phyloP scores from a whole-genome alignment of 169 alveolate genomes.

The Eimeria maxima region DNA sequence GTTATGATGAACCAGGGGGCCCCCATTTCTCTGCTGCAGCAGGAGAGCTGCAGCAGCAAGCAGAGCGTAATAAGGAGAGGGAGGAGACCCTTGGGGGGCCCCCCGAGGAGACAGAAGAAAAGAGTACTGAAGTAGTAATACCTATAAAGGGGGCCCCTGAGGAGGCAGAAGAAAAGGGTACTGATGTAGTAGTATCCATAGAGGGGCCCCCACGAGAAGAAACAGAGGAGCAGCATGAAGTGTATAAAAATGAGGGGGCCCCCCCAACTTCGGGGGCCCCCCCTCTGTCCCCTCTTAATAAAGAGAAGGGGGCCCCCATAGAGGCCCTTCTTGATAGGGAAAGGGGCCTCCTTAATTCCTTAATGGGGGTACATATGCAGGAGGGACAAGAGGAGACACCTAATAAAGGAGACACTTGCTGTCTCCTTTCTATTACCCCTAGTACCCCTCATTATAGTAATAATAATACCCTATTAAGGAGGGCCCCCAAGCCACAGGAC shows the following conservation, averaged over 20 bases:
- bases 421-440: not conserved
- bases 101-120: not conserved
- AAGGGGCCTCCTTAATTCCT: not conserved
- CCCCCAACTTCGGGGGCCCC: not conserved
- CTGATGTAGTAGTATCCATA: not conserved
- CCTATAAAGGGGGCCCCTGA: not conserved
- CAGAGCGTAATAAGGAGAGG: no score
- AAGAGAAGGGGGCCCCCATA: not conserved
- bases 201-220: not conserved
- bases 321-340: conserved; percentile 8
- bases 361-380: not conserved
- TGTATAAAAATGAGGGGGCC: not conserved
- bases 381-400: conserved; percentile 38
- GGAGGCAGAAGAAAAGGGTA: not conserved
- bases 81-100: not conserved
- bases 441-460: not conserved
- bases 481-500: conserved; percentile 24
- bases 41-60: not conserved
- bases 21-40: not conserved
- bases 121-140: no score
- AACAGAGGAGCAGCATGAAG: no score
- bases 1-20: not conserved
- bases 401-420: not conserved
- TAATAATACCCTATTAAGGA: not conserved
- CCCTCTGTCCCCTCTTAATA: not conserved